These are phyloP conservation scores for Microdochium nivale DNA, from an alignment of 2,329 filamentous ascomycete genomes.

Conservation along the genomic window DNA sequence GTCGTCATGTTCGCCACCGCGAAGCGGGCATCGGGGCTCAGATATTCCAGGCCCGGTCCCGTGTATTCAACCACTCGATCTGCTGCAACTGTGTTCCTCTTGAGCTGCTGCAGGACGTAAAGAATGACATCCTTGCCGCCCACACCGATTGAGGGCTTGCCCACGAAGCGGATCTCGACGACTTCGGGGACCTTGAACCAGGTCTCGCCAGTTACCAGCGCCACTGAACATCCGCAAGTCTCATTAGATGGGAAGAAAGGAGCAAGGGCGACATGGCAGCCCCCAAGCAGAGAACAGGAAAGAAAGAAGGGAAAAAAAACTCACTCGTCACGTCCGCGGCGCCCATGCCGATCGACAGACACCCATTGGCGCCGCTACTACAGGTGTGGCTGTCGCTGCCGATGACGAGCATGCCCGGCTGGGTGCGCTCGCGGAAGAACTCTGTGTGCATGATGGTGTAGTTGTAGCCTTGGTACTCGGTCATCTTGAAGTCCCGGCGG, in stretches of 20 bases:
- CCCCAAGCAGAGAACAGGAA: too few species aligned
- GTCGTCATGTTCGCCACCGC: slow-evolving; percentile 38
- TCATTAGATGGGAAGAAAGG: too few species aligned
- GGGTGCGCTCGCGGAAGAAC: slow-evolving; percentile 31
- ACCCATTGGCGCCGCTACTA: slow-evolving; percentile 29
- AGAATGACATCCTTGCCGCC: slow-evolving; percentile 37
- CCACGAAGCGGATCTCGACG: slow-evolving; percentile 29
- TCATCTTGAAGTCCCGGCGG: slow-evolving; percentile 31
- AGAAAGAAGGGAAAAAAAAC: not conserved
- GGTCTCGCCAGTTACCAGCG: slow-evolving; percentile 33
- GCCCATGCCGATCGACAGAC: slow-evolving; percentile 34
- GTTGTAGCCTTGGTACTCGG: slow-evolving; percentile 19
- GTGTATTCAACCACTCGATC: slow-evolving; percentile 35
- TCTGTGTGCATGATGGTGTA: slow-evolving; percentile 38
- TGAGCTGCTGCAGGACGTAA: slow-evolving; percentile 30
- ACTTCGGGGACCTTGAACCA: slow-evolving; percentile 37
- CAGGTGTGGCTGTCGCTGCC: slow-evolving; percentile 38
- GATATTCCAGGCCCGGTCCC: slow-evolving; percentile 27
- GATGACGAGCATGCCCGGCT: slow-evolving; percentile 33
- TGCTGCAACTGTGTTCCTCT: slow-evolving; percentile 34
- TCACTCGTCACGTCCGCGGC: slow-evolving; percentile 30
- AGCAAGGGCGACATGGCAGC: too few species aligned
- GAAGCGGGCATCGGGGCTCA: slow-evolving; percentile 34
- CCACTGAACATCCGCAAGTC: too few species aligned
- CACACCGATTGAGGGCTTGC: slow-evolving; percentile 23